Base-by-base conservation (phyloP, 2,329 filamentous ascomycete species). In the Aspergillus oerlinghausenensis region DNA sequence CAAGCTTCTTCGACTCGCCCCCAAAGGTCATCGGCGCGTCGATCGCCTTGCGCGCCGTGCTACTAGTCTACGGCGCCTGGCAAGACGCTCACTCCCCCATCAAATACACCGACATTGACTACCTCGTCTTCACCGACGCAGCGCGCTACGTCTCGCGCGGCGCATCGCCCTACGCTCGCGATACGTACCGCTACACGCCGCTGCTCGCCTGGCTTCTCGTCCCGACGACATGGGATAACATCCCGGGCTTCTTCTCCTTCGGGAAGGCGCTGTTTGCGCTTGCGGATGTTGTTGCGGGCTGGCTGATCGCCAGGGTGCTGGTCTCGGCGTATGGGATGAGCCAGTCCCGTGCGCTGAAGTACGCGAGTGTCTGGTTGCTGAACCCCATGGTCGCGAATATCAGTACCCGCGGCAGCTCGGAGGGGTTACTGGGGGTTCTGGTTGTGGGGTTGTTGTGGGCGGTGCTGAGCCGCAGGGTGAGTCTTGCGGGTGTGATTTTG, bases 51-150 rank as follows among this genome's bases (percentile, higher is more conserved):
- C 90, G 94, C 59, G 70, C 84, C 5, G 72, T 79, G 32, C 86
- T 99, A 61, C 83, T 97, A 51, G 71, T 95, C 67, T 97, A 97
- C 73, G 93, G 94, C 57, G 84, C 91, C 59, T 92, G 90, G 80
- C 94, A 99, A 78, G 94, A 99, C 76, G 88, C 90, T 58, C 82
- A 92, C 76, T 95, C 92, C 7, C 87, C 93, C 14, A 78, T 99
- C 70, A 97, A 97, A 77, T 99, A 97, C 79, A 99, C 94, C 52
- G 94, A 99, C 76, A 97, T 99, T 67, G 94, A 99, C 80, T 99
- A 99, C 76, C 86, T 92, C 63, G 94, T 99, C 73, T 99, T 99
- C 80, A 97, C 94, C 50, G 93, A 97, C 73, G 94, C 94, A 26
- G 85, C 94, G 2, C 88, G 89, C 62, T 93, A 89, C 74, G 78